Conservation (phyloP, 1,284 basidiomycete species). For the Leccinum griseonigrum region DNA sequence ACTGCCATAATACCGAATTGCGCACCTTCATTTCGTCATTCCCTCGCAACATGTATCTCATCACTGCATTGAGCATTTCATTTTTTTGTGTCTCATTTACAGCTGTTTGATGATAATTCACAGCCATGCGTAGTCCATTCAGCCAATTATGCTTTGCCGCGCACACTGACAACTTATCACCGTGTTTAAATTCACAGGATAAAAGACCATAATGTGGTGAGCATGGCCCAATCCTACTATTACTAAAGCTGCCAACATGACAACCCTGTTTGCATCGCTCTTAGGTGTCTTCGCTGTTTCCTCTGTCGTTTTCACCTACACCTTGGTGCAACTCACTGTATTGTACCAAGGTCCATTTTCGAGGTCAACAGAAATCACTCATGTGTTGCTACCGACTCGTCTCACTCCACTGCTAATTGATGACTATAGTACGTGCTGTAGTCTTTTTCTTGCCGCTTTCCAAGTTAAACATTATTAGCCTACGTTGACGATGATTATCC, state of each 20-base stretch:
- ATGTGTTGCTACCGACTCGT: not conserved
- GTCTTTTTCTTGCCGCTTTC: not conserved
- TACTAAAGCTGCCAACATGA: not conserved
- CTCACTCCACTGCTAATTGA: not conserved
- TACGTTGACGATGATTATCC: not conserved
- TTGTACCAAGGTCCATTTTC: not conserved
- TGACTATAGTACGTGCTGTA: not conserved
- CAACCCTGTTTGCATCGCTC: not conserved
- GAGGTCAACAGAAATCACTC: not conserved
- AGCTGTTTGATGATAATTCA: not conserved
- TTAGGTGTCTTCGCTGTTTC: not conserved
- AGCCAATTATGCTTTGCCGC: not conserved
- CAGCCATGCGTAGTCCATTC: not conserved
- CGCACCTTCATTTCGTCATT: no score
- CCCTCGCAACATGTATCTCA: no score
- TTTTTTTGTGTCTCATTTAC: not conserved
- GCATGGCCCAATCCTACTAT: not conserved
- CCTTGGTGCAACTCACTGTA: not conserved
- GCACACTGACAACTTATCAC: not conserved
- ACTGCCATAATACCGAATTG: no score
- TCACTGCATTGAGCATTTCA: no score
- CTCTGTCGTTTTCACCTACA: conserved; percentile 1
- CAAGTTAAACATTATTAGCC: not conserved
- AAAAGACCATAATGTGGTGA: no score
- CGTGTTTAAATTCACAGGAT: no score